Conservation (phyloP, 257 asterid species). For the Nemophila menziesii region DNA sequence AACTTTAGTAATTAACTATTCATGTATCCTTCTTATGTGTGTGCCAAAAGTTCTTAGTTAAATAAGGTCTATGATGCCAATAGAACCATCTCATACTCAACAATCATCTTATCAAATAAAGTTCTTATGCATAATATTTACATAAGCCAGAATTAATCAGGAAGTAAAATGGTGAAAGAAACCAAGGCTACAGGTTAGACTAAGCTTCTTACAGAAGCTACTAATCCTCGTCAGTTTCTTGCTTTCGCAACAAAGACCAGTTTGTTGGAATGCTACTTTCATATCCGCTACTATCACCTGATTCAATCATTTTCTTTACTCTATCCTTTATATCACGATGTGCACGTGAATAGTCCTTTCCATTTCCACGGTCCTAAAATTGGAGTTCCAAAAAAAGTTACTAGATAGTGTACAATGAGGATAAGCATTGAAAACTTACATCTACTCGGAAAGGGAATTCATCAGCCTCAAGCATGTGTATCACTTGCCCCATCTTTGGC, state of each 20-base stretch:
- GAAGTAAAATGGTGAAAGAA: no score
- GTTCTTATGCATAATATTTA: no score
- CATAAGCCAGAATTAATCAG: no score
- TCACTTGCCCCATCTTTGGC: conserved; percentile 30
- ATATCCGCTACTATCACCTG: conserved; percentile 78
- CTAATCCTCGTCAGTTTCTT: conserved; percentile 47
- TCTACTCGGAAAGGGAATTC: conserved; percentile 22
- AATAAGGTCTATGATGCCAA: no score
- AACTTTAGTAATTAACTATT: neutral
- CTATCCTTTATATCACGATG: conserved; percentile 31
- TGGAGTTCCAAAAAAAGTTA: neutral
- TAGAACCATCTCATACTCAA: no score
- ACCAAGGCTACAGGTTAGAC: no score
- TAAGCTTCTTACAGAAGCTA: conserved; percentile 12
- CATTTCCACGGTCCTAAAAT: conserved; percentile 52
- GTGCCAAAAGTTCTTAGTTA: no score
- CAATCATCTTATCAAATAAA: no score
- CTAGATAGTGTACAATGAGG: no score
- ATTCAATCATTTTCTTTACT: conserved; percentile 28
- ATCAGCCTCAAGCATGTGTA: conserved; percentile 31
- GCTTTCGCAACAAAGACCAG: conserved; percentile 37
- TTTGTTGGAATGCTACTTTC: conserved; percentile 65
- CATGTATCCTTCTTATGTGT: no score
- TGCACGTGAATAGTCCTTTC: conserved; percentile 32
- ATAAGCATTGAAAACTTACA: no score